Evolutionary conservation across 805 yeast species (phyloP).

Genomic region (Phaffomyces opuntiae): DNA sequence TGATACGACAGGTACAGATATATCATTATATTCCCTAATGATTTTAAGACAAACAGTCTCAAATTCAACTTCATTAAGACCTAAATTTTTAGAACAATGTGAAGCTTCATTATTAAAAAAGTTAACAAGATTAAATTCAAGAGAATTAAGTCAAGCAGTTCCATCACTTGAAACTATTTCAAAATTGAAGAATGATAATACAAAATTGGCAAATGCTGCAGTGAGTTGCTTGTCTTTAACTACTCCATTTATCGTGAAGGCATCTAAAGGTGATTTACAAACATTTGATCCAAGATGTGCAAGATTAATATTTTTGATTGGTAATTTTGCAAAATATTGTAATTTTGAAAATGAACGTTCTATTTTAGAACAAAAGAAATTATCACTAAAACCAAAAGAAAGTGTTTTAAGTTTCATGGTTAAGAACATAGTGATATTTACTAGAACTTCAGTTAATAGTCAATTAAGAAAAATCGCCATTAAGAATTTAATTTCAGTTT

Average conservation of each 20-base stretch:
- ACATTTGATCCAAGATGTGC: slow-evolving; percentile 40
- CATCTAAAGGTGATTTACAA: slow-evolving; percentile 19
- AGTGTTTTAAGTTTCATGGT: slow-evolving; percentile 51
- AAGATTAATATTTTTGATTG: slow-evolving; percentile 55
- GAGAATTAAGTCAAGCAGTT: slow-evolving; percentile 66
- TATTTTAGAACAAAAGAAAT: slow-evolving; percentile 29
- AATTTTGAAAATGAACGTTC: slow-evolving; percentile 42
- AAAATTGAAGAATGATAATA: slow-evolving; percentile 35
- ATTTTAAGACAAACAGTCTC: slow-evolving; percentile 48
- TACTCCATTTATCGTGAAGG: slow-evolving; percentile 36
- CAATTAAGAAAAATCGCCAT: slow-evolving; percentile 45
- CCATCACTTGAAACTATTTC: slow-evolving; percentile 61
- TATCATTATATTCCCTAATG: slow-evolving; percentile 44
- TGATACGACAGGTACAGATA: slow-evolving; percentile 33
- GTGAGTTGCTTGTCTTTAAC: slow-evolving; percentile 50
- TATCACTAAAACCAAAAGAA: slow-evolving; percentile 44
- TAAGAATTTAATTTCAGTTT: slow-evolving; percentile 49
- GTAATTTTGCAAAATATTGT: slow-evolving; percentile 67
- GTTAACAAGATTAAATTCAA: slow-evolving; percentile 51
- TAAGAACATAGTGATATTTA: slow-evolving; percentile 50
- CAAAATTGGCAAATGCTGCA: slow-evolving; percentile 53
- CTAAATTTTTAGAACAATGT: slow-evolving; percentile 41
- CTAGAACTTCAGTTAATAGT: slow-evolving; percentile 28
- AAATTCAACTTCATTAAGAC: slow-evolving; percentile 36
- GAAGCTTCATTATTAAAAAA: slow-evolving; percentile 46